These are phyloP conservation scores for Anacardium occidentale DNA, from an alignment of 345 rosid species.

Conservation along the genomic window DNA sequence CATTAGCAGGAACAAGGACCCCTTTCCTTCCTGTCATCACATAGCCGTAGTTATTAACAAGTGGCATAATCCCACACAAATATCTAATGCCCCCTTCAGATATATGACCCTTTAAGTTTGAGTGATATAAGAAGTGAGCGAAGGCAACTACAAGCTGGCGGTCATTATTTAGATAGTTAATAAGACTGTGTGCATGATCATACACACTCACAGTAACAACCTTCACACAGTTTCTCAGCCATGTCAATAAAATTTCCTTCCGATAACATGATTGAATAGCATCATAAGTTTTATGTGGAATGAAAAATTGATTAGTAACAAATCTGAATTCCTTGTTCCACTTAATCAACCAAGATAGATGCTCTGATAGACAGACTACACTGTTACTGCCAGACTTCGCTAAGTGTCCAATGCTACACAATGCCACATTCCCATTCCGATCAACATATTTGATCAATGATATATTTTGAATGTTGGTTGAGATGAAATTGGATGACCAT, in stretches of 20 bases:
- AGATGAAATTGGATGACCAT: constrained; percentile 41
- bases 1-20: constrained; percentile 65
- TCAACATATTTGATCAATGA: constrained; percentile 54
- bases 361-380: constrained; percentile 27
- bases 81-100: constrained; percentile 20
- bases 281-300: constrained; percentile 40
- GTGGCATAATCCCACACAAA: constrained; percentile 46
- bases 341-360: constrained; percentile 46
- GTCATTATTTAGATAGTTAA: constrained; percentile 22
- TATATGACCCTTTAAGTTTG: constrained; percentile 23
- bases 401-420: constrained; percentile 36
- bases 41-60: constrained; percentile 50
- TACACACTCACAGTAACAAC: constrained; percentile 21
- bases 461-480: constrained; percentile 32
- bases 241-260: constrained; percentile 27
- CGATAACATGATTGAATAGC: constrained; percentile 29
- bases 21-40: constrained; percentile 25
- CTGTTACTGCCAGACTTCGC: neutral
- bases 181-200: constrained; percentile 31
- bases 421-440: constrained; percentile 30
- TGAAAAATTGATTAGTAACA: constrained; percentile 31
- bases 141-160: constrained; percentile 41
- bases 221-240: constrained; percentile 36
- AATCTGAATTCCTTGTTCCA: constrained; percentile 54
- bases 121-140: constrained; percentile 59